Evolutionary conservation across 2,329 filamentous ascomycete species (phyloP), one percentile per base, ranked within the genome.

Genomic region (Dryadomyces quercivorus): DNA sequence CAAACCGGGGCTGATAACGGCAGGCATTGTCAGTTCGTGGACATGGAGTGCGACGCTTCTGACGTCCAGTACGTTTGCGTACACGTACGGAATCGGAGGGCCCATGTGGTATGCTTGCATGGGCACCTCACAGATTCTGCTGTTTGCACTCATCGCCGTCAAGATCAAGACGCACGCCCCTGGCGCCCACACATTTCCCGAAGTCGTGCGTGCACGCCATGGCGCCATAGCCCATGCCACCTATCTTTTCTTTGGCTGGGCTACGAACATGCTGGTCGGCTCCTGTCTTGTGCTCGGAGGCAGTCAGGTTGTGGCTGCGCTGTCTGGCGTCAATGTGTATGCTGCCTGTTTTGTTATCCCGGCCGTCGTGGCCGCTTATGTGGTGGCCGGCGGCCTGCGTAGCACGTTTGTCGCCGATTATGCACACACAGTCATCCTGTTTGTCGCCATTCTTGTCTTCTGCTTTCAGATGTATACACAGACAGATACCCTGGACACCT

Each of bases 21-120:
- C 68, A 7, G 72, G 70, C 4, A 72, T 75, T 53, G 72, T 75
- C 13, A 72, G 68, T 5, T 72, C 72, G 2, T 76, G 73, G 73
- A 75, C 72, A 5, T 75, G 72, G 71, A 69, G 69, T 18, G 70
- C 73, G 6, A 75, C 74, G 6, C 64, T 72, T 26, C 55, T 73
- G 54, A 69, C 66, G 8, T 69, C 66, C 10, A 68, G 64, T 9
- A 71, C 70, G 2, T 68, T 72, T 57, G 69, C 68, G 0, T 72
- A 72, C 55, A 60, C 58, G 3, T 72, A 72, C 60, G 70, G 70
- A 8, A 67, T 72, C 46, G 66, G 64, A 47, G 69, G 69, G 0
- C 65, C 67, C 2, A 68, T 73, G 64, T 72, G 70, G 70, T 71
- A 72, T 56, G 70, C 60, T 5, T 70, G 69, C 0, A 65, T 64